Base-by-base conservation (phyloP, 305 asterid species). In the Rubia peregrina region DNA sequence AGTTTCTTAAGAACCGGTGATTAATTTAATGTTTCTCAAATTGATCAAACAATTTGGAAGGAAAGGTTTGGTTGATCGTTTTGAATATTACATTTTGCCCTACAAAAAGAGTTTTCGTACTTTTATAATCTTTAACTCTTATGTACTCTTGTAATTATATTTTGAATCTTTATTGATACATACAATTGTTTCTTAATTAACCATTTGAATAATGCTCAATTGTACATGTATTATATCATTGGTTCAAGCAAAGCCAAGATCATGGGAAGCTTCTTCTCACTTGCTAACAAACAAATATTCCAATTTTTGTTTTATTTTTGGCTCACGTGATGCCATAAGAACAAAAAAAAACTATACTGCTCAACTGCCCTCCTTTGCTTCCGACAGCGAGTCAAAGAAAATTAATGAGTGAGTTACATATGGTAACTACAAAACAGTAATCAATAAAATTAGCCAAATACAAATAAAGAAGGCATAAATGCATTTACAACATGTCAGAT, bases 401-500 rank as follows among this genome's bases (percentile, higher is more conserved):
- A 40, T 64, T n/a, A 64, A 64, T 38, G 68, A 17, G 26, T 17
- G 48, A 63, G 68, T 63, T 63, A 63, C 68, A 63, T 16, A 36
- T 12, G 43, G 44, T 36, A 61, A 33, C 67, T 36, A 36, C 16
- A 38, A 36, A 38, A 38, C 26, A 30, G 48, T 38, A 38, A 63
- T 36, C 19, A 63, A 36, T 63, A 49, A 49, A 49, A 16, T 38
- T 63, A 2, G 24, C 7, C 68, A 63, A 63, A 9, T 5, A 40
- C 21, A 16, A 17, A 3, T 6, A 62, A 33, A 17, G 19, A 62
- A 36, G 36, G 56, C 19, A 2, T 62, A 33, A 41, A 36, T 62
- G 67, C 19, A 17, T 1, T 17, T 60, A 59, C 56, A 5, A 2
- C 8, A 49, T 49, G 56, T 49, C 56, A 49, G 56, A 16, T 49